phyloP scores from a whole-genome alignment of 768 basidiomycete species.

The Lentinus tigrinus region DNA sequence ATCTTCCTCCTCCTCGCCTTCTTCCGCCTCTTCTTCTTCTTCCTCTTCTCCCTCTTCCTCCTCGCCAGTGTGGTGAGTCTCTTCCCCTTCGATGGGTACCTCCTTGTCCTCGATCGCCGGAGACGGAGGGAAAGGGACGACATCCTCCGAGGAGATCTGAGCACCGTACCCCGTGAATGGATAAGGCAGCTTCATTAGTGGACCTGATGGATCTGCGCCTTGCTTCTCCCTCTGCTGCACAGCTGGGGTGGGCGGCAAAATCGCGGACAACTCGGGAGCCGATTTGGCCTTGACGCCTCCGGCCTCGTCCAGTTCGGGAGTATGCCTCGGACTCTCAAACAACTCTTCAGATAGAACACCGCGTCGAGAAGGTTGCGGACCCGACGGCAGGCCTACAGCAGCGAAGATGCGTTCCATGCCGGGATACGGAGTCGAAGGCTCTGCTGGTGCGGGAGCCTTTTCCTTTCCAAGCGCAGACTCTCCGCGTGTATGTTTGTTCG shows the following conservation, averaged over 20 bases:
- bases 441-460: conserved; percentile 10
- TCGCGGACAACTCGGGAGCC: conserved; percentile 34
- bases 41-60: conserved; percentile 34
- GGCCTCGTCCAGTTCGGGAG: conserved; percentile 22
- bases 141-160: conserved; percentile 58
- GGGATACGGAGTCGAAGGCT: conserved; percentile 37
- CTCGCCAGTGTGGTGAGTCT: conserved; percentile 17
- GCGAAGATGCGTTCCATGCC: conserved; percentile 61
- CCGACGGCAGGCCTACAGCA: conserved; percentile 50
- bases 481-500: conserved; percentile 36
- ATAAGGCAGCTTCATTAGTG: conserved; percentile 61
- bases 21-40: conserved; percentile 45
- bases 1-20: conserved; percentile 36
- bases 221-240: conserved; percentile 50
- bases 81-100: conserved; percentile 15
- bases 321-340: conserved; percentile 51
- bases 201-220: conserved; percentile 34
- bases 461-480: conserved; percentile 37
- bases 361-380: conserved; percentile 54
- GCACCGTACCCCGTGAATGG: conserved; percentile 66
- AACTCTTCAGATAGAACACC: conserved; percentile 63
- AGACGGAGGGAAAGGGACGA: conserved; percentile 78
- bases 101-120: conserved; percentile 44
- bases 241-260: conserved; percentile 43
- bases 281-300: conserved; percentile 13